Conservation (phyloP, 805 yeast species). For the Candida verbasci region DNA sequence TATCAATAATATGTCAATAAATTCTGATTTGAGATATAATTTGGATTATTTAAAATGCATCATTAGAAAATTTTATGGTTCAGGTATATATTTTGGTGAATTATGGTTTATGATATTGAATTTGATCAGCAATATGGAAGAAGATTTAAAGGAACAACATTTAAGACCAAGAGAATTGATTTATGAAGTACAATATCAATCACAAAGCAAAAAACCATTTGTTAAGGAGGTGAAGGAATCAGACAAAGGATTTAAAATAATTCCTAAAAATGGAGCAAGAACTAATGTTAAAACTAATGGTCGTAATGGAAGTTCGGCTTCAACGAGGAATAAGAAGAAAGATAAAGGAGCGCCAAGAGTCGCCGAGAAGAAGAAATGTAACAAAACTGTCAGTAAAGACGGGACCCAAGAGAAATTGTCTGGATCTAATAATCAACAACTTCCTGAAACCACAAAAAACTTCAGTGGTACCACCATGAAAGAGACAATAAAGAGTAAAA, state of each 20-base stretch:
- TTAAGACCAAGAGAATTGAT: constrained; percentile 1
- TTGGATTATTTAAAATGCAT: constrained; percentile 21
- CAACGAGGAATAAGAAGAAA: too few species aligned
- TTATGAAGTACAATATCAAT: not conserved
- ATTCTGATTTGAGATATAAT: constrained; percentile 8
- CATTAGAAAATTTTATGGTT: constrained; percentile 28
- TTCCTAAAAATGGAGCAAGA: not conserved
- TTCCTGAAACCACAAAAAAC: too few species aligned
- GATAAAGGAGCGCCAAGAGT: too few species aligned
- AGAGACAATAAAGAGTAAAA: too few species aligned
- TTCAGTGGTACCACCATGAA: too few species aligned
- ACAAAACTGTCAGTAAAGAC: too few species aligned
- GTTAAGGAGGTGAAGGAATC: constrained; percentile 3
- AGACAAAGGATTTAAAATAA: constrained; percentile 3
- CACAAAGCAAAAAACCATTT: not conserved
- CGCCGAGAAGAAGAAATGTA: too few species aligned
- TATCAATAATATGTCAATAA: constrained; percentile 13
- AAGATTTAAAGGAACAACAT: constrained; percentile 4
- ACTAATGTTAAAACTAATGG: not conserved
- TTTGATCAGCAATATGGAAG: constrained; percentile 13
- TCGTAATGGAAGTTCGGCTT: too few species aligned
- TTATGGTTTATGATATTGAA: constrained; percentile 14
- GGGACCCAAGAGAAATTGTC: too few species aligned
- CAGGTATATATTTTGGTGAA: constrained; percentile 22
- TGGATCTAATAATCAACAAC: too few species aligned